Evolutionary conservation across 2,329 filamentous ascomycete species (phyloP).

Genomic region (Tricladium varicosporioides): DNA sequence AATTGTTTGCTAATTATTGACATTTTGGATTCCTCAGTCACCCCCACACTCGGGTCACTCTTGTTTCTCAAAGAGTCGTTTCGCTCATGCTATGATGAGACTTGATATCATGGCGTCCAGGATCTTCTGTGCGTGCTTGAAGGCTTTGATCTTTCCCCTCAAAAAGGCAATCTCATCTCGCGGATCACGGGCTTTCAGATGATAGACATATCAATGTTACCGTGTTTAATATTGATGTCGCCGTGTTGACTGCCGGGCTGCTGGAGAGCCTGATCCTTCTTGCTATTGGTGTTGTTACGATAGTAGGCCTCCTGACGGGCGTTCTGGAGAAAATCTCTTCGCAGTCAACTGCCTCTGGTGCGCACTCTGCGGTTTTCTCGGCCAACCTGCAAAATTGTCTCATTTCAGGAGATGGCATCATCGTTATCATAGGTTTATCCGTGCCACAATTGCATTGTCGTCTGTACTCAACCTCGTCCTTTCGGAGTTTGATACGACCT

Average conservation of each 20-base stretch:
- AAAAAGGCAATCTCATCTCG: conserved; percentile 20
- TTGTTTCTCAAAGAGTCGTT: neutral
- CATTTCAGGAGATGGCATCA: neutral
- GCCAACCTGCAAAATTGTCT: neutral
- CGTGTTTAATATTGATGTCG: neutral
- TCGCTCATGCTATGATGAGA: conserved; percentile 6
- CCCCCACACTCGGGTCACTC: neutral
- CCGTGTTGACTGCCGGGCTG: neutral
- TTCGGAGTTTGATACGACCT: neutral
- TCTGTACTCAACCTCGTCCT: neutral
- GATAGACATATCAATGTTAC: conserved; percentile 10
- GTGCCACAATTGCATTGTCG: neutral
- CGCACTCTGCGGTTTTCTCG: neutral
- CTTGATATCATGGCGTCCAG: conserved; percentile 6
- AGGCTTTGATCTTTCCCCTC: conserved; percentile 5
- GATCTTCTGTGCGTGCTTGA: conserved; percentile 9
- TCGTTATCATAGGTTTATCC: neutral
- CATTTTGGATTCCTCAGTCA: neutral
- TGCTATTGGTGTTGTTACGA: neutral
- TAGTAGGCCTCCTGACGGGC: neutral
- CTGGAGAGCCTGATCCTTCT: neutral
- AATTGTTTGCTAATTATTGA: conserved; percentile 23
- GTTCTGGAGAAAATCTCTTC: neutral
- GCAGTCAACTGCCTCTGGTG: neutral
- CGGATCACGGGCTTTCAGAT: conserved; percentile 14